phyloP scores from a whole-genome alignment of 306 rosid genomes.

The Prunus salicina region DNA sequence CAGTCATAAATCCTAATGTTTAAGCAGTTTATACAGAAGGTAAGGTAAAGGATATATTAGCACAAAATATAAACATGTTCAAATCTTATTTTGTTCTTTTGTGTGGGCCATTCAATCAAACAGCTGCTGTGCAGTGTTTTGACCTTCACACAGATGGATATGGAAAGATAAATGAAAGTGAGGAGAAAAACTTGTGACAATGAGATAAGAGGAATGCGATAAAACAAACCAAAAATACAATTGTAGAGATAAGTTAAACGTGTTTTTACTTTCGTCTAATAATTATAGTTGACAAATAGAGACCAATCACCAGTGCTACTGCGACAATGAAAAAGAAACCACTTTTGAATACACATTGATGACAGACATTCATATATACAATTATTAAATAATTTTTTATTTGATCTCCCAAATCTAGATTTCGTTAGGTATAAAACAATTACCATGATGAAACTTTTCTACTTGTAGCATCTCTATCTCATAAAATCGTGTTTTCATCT shows the following conservation, averaged over 20 bases:
- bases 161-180: background rate
- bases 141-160: background rate
- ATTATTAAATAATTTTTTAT: background rate
- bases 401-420: background rate
- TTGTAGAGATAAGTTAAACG: background rate
- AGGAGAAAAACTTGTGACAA: background rate
- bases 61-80: background rate
- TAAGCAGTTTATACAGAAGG: background rate
- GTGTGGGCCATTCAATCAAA: background rate
- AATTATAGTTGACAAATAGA: background rate
- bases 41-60: background rate
- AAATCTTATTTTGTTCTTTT: background rate
- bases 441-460: background rate
- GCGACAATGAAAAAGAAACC: background rate
- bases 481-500: no score
- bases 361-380: conserved; percentile 3
- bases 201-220: background rate
- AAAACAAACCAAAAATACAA: background rate
- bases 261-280: background rate
- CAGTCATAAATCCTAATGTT: background rate
- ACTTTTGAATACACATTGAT: background rate
- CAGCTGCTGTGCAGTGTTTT: background rate
- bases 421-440: background rate
- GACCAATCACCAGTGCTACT: background rate
- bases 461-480: no score